Evolutionary conservation across 2,329 filamentous ascomycete genomes (phyloP).

Genomic region (Chalara sp.): DNA sequence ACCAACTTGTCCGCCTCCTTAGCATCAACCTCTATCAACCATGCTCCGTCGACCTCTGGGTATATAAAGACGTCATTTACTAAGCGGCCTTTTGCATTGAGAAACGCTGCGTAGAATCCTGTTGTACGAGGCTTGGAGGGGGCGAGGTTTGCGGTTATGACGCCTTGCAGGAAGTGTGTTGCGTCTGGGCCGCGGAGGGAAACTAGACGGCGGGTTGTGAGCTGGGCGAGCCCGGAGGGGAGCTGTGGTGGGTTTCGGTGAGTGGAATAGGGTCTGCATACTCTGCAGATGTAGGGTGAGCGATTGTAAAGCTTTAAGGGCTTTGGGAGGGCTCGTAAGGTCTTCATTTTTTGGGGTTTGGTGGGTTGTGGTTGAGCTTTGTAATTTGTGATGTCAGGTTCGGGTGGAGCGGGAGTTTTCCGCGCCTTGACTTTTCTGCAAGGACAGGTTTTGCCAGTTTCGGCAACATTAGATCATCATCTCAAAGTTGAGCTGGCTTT

Average conservation of each 20-base stretch:
- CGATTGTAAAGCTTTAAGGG: not conserved
- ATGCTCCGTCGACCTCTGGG: conserved; percentile 39
- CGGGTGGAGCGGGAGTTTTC: not conserved
- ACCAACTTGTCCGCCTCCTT: conserved; percentile 54
- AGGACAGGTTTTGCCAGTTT: no score
- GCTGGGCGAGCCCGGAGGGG: conserved; percentile 40
- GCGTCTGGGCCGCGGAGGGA: conserved; percentile 74
- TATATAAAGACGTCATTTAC: conserved; percentile 90
- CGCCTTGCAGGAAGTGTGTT: conserved; percentile 78
- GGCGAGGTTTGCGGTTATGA: conserved; percentile 66
- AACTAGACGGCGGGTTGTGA: conserved; percentile 73
- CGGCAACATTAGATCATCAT: no score
- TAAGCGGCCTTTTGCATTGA: conserved; percentile 79
- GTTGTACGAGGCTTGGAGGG: conserved; percentile 30
- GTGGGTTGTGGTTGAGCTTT: not conserved
- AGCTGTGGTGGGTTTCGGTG: conserved; percentile 33
- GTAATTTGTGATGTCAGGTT: not conserved
- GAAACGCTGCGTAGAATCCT: conserved; percentile 74
- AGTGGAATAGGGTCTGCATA: no score
- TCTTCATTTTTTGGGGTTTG: conserved; percentile 15
- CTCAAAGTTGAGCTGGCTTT: no score
- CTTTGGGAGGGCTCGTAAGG: conserved; percentile 6
- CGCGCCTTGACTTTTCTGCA: not conserved
- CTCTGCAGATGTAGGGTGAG: conserved; percentile 14
- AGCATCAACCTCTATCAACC: conserved; percentile 78